Evolutionary conservation across 306 rosid species (phyloP).

Genomic region (Cucumis melo): DNA sequence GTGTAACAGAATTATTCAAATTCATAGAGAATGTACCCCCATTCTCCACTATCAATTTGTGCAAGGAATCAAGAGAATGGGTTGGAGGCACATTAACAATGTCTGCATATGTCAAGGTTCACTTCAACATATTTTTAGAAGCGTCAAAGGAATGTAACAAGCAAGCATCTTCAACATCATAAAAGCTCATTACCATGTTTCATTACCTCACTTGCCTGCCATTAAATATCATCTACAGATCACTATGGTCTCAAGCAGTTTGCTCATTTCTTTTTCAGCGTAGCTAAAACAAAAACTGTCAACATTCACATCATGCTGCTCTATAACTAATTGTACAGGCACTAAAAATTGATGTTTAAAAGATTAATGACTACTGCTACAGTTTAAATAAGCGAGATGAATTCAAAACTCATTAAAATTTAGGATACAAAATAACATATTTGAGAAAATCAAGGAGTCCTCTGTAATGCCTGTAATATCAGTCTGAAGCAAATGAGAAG

Average conservation of each 20-base stretch:
- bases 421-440: constrained; percentile 95
- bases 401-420: constrained; percentile 8
- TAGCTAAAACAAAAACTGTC: background rate
- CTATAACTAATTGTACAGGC: background rate
- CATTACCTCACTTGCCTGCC: background rate
- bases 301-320: background rate
- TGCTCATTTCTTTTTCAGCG: background rate
- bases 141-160: background rate
- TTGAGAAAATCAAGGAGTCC: constrained; percentile 54
- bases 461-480: constrained; percentile 75
- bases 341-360: background rate
- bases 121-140: background rate
- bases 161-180: background rate
- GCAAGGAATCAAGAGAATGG: constrained; percentile 64
- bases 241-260: background rate
- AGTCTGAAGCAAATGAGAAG: constrained; percentile 80
- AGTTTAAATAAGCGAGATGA: constrained; percentile 6
- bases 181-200: background rate
- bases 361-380: background rate
- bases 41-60: constrained; percentile 72
- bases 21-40: constrained; percentile 97
- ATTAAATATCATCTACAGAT: background rate
- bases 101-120: constrained; percentile 67
- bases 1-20: constrained; percentile 71
- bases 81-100: constrained; percentile 73